Percentiles rank a stretch among this genome's conserved stretches.
Conservation (phyloP, 768 basidiomycete species). For the Atractiella rhizophila region DNA sequence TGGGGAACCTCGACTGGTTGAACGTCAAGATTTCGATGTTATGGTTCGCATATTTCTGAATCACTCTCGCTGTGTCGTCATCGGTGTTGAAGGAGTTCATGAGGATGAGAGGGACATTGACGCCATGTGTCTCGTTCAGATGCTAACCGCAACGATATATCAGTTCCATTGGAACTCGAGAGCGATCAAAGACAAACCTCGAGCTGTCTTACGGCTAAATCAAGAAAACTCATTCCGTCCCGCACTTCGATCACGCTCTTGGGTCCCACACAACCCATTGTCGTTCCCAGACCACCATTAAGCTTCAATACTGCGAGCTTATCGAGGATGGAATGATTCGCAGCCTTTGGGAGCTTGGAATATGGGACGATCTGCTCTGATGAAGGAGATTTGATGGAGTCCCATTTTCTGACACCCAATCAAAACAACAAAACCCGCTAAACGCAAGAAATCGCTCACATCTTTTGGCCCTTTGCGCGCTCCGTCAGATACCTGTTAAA, state of each 20-base stretch:
- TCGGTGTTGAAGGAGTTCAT: constrained; percentile 99
- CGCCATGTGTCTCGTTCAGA: constrained; percentile 55
- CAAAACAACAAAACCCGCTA: not conserved
- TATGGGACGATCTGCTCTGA: constrained; percentile 69
- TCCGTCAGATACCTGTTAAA: constrained; percentile 84
- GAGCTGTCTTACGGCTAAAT: constrained; percentile 77
- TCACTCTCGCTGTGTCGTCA: constrained; percentile 82
- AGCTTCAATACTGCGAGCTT: constrained; percentile 90
- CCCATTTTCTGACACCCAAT: constrained; percentile 40
- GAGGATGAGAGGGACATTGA: constrained; percentile 86
- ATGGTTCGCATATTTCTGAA: constrained; percentile 89
- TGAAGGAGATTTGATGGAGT: constrained; percentile 63
- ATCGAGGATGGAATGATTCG: constrained; percentile 43
- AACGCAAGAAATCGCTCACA: constrained; percentile 30
- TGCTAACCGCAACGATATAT: constrained; percentile 25
- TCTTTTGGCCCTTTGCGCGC: constrained; percentile 58
- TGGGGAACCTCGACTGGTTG: constrained; percentile 67
- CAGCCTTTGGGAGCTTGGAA: constrained; percentile 36
- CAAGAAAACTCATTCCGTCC: constrained; percentile 93
- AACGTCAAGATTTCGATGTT: constrained; percentile 50
- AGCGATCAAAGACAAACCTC: constrained; percentile 27
- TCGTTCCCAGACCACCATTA: constrained; percentile 33
- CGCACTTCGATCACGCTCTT: constrained; percentile 89
- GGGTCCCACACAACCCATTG: constrained; percentile 34
- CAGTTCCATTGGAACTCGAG: not conserved